phyloP scores from a whole-genome alignment of 1,139 yeast species.

The Taphrina sp. region DNA sequence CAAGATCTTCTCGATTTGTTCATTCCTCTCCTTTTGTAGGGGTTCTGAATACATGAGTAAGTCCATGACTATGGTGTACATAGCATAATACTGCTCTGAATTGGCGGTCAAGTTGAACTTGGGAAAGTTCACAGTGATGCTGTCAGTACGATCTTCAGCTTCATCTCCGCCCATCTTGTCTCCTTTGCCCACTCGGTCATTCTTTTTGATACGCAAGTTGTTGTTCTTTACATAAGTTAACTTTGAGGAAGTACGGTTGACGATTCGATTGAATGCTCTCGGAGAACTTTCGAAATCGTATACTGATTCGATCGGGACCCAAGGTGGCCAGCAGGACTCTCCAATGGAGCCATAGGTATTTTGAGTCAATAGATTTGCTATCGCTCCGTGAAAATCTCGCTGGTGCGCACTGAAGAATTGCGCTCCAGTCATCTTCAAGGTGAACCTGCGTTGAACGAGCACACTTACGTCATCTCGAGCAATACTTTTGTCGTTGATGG shows the following conservation, averaged over 20 bases:
- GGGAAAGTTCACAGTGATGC: constrained; percentile 63
- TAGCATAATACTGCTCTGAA: constrained; percentile 67
- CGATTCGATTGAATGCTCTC: constrained; percentile 56
- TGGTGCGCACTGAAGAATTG: constrained; percentile 66
- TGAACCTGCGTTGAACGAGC: constrained; percentile 68
- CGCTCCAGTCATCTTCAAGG: constrained; percentile 65
- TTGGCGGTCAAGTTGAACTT: constrained; percentile 68
- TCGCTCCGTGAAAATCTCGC: constrained; percentile 49
- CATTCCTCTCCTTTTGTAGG: constrained; percentile 55
- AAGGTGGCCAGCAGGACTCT: constrained; percentile 39
- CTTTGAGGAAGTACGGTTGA: constrained; percentile 63
- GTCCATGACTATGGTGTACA: constrained; percentile 64
- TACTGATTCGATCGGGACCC: constrained; percentile 58
- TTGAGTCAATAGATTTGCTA: constrained; percentile 48
- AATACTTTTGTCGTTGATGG: constrained; percentile 52
- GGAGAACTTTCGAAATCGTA: constrained; percentile 57
- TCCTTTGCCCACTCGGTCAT: constrained; percentile 34
- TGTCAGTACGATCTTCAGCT: constrained; percentile 45
- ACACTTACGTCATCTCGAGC: constrained; percentile 53
- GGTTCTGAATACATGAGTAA: constrained; percentile 68
- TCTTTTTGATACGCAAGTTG: constrained; percentile 52
- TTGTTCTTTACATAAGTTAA: constrained; percentile 67
- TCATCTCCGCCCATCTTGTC: constrained; percentile 23
- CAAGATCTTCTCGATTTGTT: constrained; percentile 62
- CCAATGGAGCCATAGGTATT: constrained; percentile 47